Base-by-base conservation (phyloP, 768 basidiomycete species). In the Suillus clintonianus region DNA sequence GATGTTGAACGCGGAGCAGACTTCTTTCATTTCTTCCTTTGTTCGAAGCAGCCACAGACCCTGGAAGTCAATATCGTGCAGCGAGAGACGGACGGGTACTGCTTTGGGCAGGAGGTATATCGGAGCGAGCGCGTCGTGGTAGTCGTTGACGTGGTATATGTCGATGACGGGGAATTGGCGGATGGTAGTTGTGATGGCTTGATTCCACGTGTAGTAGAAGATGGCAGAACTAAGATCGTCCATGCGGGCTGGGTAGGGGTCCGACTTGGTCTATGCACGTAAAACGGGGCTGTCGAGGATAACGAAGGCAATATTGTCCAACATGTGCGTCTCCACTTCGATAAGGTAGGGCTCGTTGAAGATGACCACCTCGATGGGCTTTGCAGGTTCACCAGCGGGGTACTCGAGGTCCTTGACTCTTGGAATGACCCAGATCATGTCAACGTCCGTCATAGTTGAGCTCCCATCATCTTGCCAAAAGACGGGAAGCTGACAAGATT, bases 131-230 rank as follows among this genome's bases (percentile, higher is more conserved):
- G 94, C 92, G 65, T 94, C 95, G 70, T 97, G 95, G 74, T 97
- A 97, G 72, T 97, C 92, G 75, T 97, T 97, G 80, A 97, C 79
- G 78, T 97, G 95, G 77, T 97, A 97, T 66, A 97, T 90, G 73
- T 97, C 95, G 70, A 97, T 89, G 67, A 88, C 88, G 1, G 95
- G 93, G 78, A 81, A 82, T 61, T 94, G 87, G 66, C 93, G 89
- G 67, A 97, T 91, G 37, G 94, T 92, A 51, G 94, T 89, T 19
- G 95, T 94, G 67, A 97, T 95, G 50, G 95, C 94, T 77, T 97
- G 95, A 71, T 97, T 97, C 95, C 95, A 97, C 17, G 95, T 95
- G 55, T 95, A 97, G 76, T 97, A 97, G 83, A 97, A 97, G 72
- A 97, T 97, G 47, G 95, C 95, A 10, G 95, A 97, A 68, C 91